Conservation (phyloP, 1,139 yeast genomes). For the Pneumocystis sp. region DNA sequence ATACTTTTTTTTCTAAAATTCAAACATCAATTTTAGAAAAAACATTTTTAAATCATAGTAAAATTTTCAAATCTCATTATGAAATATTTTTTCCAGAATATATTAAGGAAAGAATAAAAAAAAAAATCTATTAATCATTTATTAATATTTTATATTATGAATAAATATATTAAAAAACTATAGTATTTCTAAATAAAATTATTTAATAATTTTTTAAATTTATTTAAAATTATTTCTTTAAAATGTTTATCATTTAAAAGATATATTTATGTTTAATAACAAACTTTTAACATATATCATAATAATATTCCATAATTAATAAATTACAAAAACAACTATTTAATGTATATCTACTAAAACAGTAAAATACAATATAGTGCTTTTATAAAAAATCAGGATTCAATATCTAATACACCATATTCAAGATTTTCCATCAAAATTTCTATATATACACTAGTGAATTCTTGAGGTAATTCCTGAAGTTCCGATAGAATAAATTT, state of each 20-base stretch:
- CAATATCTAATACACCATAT: neutral
- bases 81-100: neutral
- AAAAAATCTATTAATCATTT: neutral
- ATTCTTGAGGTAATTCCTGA: neutral
- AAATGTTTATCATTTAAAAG: no score
- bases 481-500: neutral
- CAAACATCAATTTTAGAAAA: neutral
- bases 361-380: neutral
- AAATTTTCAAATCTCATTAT: neutral
- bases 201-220: neutral
- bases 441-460: neutral
- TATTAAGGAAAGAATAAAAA: neutral
- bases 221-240: neutral
- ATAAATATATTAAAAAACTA: neutral
- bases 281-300: no score
- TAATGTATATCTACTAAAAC: neutral
- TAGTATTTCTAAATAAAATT: no score
- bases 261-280: no score
- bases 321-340: neutral
- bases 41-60: neutral
- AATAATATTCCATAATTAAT: no score
- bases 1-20: neutral
- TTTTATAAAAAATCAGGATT: neutral
- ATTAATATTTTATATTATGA: neutral
- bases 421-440: neutral